These are phyloP conservation scores for Alternaria arbusti DNA, from an alignment of 2,329 filamentous ascomycete genomes.

Conservation along the genomic window DNA sequence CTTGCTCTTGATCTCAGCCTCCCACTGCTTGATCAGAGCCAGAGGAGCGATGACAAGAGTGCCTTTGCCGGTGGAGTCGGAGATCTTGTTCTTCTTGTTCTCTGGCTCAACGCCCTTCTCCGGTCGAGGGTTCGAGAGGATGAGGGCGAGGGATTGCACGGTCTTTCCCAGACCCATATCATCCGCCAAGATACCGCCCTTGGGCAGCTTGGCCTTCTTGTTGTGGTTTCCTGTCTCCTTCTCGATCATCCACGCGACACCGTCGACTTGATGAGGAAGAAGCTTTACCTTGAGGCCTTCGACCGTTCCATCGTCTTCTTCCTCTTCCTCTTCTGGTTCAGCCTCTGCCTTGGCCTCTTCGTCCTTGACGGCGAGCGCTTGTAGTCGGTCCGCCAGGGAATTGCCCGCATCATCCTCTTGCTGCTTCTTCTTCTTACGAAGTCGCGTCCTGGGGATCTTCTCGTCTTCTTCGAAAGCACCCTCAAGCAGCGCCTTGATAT, in stretches of 20 bases:
- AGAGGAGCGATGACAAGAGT: conserved; percentile 93
- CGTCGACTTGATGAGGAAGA: conserved; percentile 91
- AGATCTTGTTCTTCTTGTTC: conserved; percentile 69
- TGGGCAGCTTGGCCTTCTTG: conserved; percentile 77
- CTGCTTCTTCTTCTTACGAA: conserved; percentile 53
- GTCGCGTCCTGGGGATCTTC: conserved; percentile 54
- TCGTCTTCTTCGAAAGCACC: conserved; percentile 80
- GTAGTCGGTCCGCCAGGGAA: conserved; percentile 53
- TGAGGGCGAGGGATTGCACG: conserved; percentile 87
- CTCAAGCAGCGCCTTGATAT: conserved; percentile 82
- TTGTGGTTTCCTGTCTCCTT: conserved; percentile 88
- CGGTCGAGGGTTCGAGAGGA: conserved; percentile 79
- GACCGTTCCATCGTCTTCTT: conserved; percentile 67
- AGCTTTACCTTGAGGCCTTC: conserved; percentile 87
- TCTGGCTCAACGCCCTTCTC: conserved; percentile 56
- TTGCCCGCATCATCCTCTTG: conserved; percentile 39
- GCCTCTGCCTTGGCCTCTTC: conserved; percentile 58
- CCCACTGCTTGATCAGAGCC: conserved; percentile 96
- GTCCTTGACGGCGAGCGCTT: conserved; percentile 53
- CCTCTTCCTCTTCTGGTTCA: conserved; percentile 48
- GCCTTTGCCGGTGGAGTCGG: conserved; percentile 72
- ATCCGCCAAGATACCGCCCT: conserved; percentile 93
- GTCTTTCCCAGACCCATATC: conserved; percentile 99
- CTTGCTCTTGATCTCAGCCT: conserved; percentile 86
- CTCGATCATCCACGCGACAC: conserved; percentile 92